Base-by-base conservation (phyloP, 352 stramenopile genomes). In the Blastocystis sp. region DNA sequence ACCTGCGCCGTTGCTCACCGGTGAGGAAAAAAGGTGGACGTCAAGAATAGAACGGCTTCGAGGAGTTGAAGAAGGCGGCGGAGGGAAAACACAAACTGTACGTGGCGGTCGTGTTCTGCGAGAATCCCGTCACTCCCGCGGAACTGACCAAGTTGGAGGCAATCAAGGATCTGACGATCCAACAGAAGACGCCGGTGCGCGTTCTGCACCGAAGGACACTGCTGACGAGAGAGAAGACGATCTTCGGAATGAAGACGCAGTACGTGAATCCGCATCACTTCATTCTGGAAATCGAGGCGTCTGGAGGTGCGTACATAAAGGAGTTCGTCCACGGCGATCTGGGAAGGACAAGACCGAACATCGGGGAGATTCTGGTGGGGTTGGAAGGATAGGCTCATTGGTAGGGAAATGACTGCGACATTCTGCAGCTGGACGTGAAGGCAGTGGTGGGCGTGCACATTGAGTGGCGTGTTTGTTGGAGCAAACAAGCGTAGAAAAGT, bases 301-400 rank as follows among this genome's bases (percentile, higher is more conserved):
- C 93, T 48, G 96, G 95, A 3, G 95, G 95, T 63, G 98, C 96
- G 9, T 99, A 99, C 90, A 96, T 99, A 62, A 99, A 99, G 90
- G 97, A 99, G 91, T 99, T 99, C 91, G 95, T 98, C 34, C 96
- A 99, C 90, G 95, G 96, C 21, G 97, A 99, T 92, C 94, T 98
- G 52, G 96, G 96, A 10, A 93, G 97, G 66, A 99, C 97, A n/a
- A 87, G 93, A 87, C 97, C 97, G 14, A 98, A 95, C 89, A 92
- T 99, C 10, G 92, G 93, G 4, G 92, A 92, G 11, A 93, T 98
- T 84, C 90, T 98, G 66, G 93, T 93, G 92, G 9, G 90, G 89
- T 70, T 60, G 0, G 14, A 38, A 21, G 24, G 54, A 42, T 21
- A 38, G 14, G 4, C 1, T 89, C 3, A 63, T 57, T 6, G n/a